These are phyloP conservation scores for Russula ochroleuca DNA, from an alignment of 768 basidiomycete species.

Conservation along the genomic window DNA sequence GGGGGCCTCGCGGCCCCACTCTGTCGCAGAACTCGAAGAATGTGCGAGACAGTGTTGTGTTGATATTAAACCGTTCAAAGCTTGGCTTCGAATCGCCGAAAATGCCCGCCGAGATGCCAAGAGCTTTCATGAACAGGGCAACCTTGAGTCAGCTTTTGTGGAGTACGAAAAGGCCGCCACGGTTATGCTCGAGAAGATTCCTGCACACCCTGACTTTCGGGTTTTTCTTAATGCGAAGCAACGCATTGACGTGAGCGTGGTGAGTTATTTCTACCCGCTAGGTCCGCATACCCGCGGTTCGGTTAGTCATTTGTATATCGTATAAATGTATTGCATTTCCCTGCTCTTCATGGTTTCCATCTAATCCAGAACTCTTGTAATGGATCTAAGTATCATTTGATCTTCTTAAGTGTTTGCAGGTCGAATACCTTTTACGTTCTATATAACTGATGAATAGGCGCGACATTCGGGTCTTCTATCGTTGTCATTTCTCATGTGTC, in stretches of 20 bases:
- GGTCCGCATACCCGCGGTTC: not conserved
- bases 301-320: slow-evolving; percentile 6
- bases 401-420: not conserved
- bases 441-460: too few species aligned
- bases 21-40: slow-evolving; percentile 65
- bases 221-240: slow-evolving; percentile 52
- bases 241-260: slow-evolving; percentile 60
- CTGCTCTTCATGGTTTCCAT: not conserved
- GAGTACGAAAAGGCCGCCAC: slow-evolving; percentile 70
- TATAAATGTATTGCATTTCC: not conserved
- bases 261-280: slow-evolving; percentile 40
- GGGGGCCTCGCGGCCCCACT: slow-evolving; percentile 36
- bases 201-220: slow-evolving; percentile 62
- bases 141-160: slow-evolving; percentile 70
- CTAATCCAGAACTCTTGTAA: not conserved
- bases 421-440: too few species aligned
- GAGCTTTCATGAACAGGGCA: slow-evolving; percentile 37
- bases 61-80: slow-evolving; percentile 55
- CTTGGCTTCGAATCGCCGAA: slow-evolving; percentile 63
- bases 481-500: not conserved
- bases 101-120: slow-evolving; percentile 46
- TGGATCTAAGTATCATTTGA: not conserved
- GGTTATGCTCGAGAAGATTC: slow-evolving; percentile 71
- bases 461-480: too few species aligned
- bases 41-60: slow-evolving; percentile 47